phyloP scores from a whole-genome alignment of 441 rosid genomes.

The Iberis amara region DNA sequence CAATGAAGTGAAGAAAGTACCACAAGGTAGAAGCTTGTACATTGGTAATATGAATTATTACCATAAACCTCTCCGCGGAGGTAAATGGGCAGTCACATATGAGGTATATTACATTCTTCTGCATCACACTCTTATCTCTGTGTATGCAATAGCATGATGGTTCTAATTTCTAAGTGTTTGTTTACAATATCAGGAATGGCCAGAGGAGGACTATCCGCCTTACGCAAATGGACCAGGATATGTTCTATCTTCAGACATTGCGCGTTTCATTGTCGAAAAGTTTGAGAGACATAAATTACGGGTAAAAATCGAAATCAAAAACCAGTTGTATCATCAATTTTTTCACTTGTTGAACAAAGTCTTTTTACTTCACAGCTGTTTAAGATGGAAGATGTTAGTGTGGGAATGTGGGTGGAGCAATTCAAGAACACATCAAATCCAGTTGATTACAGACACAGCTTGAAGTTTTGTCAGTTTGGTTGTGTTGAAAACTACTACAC shows the following conservation, averaged over 20 bases:
- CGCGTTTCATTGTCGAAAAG: conserved; percentile 57
- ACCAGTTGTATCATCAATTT: conserved; percentile 6
- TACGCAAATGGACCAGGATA: conserved; percentile 97
- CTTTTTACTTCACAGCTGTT: conserved; percentile 41
- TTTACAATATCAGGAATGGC: conserved; percentile 65
- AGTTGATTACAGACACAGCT: conserved; percentile 73
- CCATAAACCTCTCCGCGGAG: conserved; percentile 73
- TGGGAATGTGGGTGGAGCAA: conserved; percentile 98
- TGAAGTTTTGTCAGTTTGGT: conserved; percentile 84
- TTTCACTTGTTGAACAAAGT: conserved; percentile 7
- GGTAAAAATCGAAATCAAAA: conserved; percentile 37
- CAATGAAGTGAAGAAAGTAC: conserved; percentile 53
- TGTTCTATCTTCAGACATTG: conserved; percentile 73
- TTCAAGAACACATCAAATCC: conserved; percentile 60
- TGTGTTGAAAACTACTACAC: conserved; percentile 85
- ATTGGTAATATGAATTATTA: conserved; percentile 78
- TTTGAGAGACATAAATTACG: conserved; percentile 75
- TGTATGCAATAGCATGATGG: not conserved
- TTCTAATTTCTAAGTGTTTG: too few relatives aligned
- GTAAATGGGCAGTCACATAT: conserved; percentile 90
- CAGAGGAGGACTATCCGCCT: conserved; percentile 92
- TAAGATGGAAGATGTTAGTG: conserved; percentile 97
- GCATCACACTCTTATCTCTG: conserved; percentile 13
- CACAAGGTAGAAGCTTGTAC: conserved; percentile 58
- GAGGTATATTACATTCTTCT: conserved; percentile 45